These are phyloP conservation scores for Corylus americana DNA, from an alignment of 306 rosid genomes.

Conservation along the genomic window DNA sequence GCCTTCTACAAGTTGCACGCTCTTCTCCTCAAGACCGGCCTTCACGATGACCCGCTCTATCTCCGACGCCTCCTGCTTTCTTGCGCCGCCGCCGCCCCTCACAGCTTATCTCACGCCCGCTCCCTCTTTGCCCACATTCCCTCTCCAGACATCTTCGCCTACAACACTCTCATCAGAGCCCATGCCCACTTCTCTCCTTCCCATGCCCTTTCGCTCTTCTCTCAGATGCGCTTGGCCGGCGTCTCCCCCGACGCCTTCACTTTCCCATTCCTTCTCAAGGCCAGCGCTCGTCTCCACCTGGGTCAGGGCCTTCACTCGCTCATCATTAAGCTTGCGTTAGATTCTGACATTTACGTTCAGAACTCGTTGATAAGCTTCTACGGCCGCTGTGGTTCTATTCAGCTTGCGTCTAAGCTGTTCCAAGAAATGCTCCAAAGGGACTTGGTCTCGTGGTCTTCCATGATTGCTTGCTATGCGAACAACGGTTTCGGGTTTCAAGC, in stretches of 20 bases:
- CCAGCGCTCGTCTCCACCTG: constrained; percentile 25
- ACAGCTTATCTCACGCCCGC: constrained; percentile 44
- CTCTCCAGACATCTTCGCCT: constrained; percentile 38
- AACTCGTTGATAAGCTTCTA: constrained; percentile 47
- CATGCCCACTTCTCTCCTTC: constrained; percentile 40
- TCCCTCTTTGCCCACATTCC: constrained; percentile 39
- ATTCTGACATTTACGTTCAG: constrained; percentile 42
- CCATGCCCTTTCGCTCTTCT: constrained; percentile 39
- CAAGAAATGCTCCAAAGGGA: constrained; percentile 48
- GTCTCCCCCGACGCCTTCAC: constrained; percentile 53
- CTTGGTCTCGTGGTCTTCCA: constrained; percentile 61
- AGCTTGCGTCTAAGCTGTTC: constrained; percentile 43
- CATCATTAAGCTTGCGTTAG: constrained; percentile 46
- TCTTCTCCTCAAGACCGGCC: constrained; percentile 46
- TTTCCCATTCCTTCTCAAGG: constrained; percentile 59
- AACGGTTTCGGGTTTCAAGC: constrained; percentile 43
- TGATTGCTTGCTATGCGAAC: constrained; percentile 42
- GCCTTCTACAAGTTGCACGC: constrained; percentile 47
- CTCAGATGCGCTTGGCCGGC: constrained; percentile 44
- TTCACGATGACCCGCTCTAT: constrained; percentile 34
- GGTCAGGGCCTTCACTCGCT: constrained; percentile 33
- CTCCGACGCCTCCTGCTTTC: constrained; percentile 43
- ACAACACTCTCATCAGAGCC: constrained; percentile 48
- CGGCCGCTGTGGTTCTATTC: constrained; percentile 35
- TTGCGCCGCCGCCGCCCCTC: constrained; percentile 37